phyloP scores from a whole-genome alignment of 208 protist genomes.

The Trypanosoma lewisi region DNA sequence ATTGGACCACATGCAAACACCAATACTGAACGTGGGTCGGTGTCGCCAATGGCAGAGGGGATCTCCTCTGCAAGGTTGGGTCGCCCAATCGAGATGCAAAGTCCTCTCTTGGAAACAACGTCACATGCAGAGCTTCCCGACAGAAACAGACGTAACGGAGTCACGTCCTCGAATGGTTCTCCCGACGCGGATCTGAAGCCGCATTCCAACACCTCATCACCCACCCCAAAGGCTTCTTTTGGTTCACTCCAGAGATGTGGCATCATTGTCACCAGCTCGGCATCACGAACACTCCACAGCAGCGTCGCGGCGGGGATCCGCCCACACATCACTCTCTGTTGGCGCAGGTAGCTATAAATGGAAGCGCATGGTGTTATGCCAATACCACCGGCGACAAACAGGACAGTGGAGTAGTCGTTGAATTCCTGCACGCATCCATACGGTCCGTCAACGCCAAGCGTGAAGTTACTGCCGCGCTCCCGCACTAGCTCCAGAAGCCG shows the following conservation, averaged over 20 bases:
- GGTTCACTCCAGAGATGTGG: constrained; percentile 16
- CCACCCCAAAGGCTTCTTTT: constrained; percentile 4
- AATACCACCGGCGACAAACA: constrained; percentile 51
- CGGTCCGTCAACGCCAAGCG: constrained; percentile 42
- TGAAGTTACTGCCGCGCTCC: constrained; percentile 21
- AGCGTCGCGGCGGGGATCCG: constrained; percentile 2
- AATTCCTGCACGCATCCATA: constrained; percentile 40
- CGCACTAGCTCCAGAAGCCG: constrained; percentile 30
- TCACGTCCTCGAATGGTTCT: background rate
- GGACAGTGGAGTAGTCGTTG: constrained; percentile 29
- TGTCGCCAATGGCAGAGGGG: background rate
- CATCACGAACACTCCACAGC: constrained; percentile 22
- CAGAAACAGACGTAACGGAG: constrained; percentile 6
- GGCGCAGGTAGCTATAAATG: constrained; percentile 31
- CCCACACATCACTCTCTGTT: background rate
- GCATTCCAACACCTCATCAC: background rate
- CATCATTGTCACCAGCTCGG: constrained; percentile 20
- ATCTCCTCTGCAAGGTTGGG: constrained; percentile 21
- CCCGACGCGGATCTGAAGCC: background rate
- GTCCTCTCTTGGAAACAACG: background rate
- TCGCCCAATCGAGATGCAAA: constrained; percentile 14
- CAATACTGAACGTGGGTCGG: constrained; percentile 23
- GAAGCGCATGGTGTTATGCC: constrained; percentile 45
- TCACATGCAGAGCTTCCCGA: background rate
- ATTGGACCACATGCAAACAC: constrained; percentile 42